Evolutionary conservation across 2,329 filamentous ascomycete genomes (phyloP).

Genomic region (Boeremia exigua): DNA sequence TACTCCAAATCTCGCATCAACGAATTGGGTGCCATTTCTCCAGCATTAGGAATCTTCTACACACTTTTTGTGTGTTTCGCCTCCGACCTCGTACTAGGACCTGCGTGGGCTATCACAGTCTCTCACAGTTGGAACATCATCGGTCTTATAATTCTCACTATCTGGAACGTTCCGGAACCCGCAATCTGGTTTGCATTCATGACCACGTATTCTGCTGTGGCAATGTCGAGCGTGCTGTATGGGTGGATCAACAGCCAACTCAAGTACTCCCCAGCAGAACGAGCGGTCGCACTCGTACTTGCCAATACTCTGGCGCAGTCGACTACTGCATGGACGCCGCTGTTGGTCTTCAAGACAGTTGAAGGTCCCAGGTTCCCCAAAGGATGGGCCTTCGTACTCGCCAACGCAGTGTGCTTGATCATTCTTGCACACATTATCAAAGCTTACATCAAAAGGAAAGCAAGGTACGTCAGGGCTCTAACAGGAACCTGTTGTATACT

Average conservation of each 20-base stretch:
- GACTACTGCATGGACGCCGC: conserved; percentile 62
- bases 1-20: conserved; percentile 58
- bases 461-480: conserved; percentile 6
- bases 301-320: conserved; percentile 62
- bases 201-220: conserved; percentile 57
- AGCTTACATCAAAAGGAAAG: conserved; percentile 16
- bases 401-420: conserved; percentile 48
- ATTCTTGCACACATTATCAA: conserved; percentile 27
- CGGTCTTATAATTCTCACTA: conserved; percentile 59
- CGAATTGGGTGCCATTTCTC: conserved; percentile 59
- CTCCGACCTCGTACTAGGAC: conserved; percentile 61
- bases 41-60: conserved; percentile 64
- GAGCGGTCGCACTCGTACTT: conserved; percentile 58
- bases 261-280: conserved; percentile 54
- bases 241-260: conserved; percentile 63
- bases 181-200: conserved; percentile 62
- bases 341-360: conserved; percentile 58
- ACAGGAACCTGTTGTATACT: neutral
- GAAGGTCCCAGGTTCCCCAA: conserved; percentile 53
- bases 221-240: conserved; percentile 62
- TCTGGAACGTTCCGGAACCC: conserved; percentile 63
- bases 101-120: conserved; percentile 62
- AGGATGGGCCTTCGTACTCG: conserved; percentile 52
- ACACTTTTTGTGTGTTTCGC: conserved; percentile 61
- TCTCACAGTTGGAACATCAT: conserved; percentile 59